A percentile compares a stretch with the other conserved stretches of the same genome.
Conservation (phyloP, 352 stramenopile genomes). For the Phytophthora vignae region DNA sequence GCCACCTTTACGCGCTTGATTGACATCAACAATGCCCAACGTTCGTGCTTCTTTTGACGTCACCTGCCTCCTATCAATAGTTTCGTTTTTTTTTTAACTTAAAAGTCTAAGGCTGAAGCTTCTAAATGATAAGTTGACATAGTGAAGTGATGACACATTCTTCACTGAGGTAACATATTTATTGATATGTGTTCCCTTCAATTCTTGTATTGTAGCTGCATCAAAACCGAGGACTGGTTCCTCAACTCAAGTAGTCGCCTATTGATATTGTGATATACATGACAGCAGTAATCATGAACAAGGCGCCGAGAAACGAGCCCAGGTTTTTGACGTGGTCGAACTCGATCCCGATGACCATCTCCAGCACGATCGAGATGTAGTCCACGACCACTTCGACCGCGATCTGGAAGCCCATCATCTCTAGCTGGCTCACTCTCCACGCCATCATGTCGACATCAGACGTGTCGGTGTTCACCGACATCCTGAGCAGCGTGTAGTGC, state of each 20-base stretch:
- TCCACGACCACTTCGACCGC: slow-evolving; percentile 31
- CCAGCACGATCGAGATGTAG: slow-evolving; percentile 26
- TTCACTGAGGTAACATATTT: too few species aligned
- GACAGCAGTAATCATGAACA: slow-evolving; percentile 40
- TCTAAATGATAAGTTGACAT: neutral
- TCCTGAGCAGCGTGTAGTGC: slow-evolving; percentile 30
- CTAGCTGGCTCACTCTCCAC: slow-evolving; percentile 16
- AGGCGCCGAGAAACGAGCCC: slow-evolving; percentile 29
- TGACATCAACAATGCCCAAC: neutral
- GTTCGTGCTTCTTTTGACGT: neutral
- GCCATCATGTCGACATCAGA: neutral
- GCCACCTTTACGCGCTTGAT: neutral
- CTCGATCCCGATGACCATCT: slow-evolving; percentile 31
- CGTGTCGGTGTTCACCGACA: neutral
- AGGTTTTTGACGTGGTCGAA: slow-evolving; percentile 27
- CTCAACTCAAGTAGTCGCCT: slow-evolving; percentile 30
- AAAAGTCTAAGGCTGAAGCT: neutral
- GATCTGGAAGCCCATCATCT: slow-evolving; percentile 21
- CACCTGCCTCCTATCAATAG: neutral
- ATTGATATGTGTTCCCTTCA: too few species aligned
- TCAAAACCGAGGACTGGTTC: too few species aligned
- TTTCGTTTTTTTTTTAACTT: too few species aligned
- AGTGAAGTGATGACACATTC: neutral
- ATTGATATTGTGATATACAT: slow-evolving; percentile 43
- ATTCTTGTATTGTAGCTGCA: too few species aligned